phyloP scores from a whole-genome alignment of 257 asterid species.

The Nicotiana undulata region DNA sequence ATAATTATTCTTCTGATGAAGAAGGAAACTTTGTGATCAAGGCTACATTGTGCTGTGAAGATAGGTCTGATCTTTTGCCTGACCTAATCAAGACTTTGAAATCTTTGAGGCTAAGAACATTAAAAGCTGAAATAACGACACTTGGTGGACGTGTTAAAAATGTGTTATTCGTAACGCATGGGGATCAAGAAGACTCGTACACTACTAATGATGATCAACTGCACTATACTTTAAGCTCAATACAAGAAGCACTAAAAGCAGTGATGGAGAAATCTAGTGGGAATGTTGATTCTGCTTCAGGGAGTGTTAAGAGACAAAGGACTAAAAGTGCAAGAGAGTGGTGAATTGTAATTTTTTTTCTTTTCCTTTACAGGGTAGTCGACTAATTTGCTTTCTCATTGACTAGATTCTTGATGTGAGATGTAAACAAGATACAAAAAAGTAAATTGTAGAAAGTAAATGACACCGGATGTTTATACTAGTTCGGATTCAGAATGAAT shows the following conservation, averaged over 20 bases:
- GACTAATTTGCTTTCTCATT: too few relatives aligned
- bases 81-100: constrained; percentile 72
- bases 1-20: constrained; percentile 38
- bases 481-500: too few relatives aligned
- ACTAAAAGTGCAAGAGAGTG: too few relatives aligned
- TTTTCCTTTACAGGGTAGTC: too few relatives aligned
- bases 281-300: too few relatives aligned
- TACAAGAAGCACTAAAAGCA: constrained; percentile 67
- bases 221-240: constrained; percentile 32
- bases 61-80: constrained; percentile 68
- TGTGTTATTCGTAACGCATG: constrained; percentile 50
- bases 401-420: too few relatives aligned
- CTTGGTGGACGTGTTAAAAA: constrained; percentile 73
- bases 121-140: constrained; percentile 73
- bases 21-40: constrained; percentile 51
- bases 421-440: too few relatives aligned
- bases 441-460: too few relatives aligned
- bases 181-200: constrained; percentile 20
- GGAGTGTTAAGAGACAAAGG: constrained; percentile 60
- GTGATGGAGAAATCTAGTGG: constrained; percentile 57
- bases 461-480: too few relatives aligned
- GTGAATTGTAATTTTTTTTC: too few relatives aligned
- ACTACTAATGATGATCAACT: constrained; percentile 18
- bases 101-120: constrained; percentile 43
- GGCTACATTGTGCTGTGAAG: constrained; percentile 84